Evolutionary conservation across 768 basidiomycete species (phyloP), one percentile per base, ranked within the genome.

Genomic region (Tricholomella constricta): DNA sequence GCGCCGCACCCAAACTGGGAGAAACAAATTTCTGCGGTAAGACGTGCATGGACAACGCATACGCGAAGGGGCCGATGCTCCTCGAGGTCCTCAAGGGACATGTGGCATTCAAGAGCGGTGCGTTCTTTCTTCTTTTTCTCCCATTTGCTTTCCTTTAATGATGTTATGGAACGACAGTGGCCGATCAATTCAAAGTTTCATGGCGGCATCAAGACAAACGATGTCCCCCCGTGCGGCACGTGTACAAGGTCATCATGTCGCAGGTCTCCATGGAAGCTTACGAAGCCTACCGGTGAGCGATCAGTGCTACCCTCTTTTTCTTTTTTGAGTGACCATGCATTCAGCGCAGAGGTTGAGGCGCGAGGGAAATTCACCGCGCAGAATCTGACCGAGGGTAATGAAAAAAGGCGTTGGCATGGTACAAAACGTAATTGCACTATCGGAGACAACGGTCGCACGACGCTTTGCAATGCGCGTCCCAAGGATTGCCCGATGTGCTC

Each of bases 391-490:
- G 68, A 80, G 23, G 87, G 87, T 26, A 89, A 88, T 56, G 86
- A 88, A 65, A 85, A 86, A 56, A 81, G 87, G 29, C 80, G 87
- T 19, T 89, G 85, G 86, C 87, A 89, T 63, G 87, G 87, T 20
- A 89, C 87, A 10, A 77, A 77, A 29, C 74, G 87, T 14, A 75
- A 81, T 41, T 89, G 87, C 66, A 80, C 75, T 40, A 65, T 88
- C 2, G 86, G 85, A 6, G 84, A 88, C 61, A 80, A 77, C 23
- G 84, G 85, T 5, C 76, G 82, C 31, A 72, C 76, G 2, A 71
- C 71, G 42, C 74, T 83, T 32, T 89, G 86, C n/a, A n/a, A n/a
- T 63, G 60, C 76, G n/a, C 79, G 82, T 8, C 36, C 72, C 1
- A 78, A n/a, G n/a, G n/a, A 74, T 11, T 89, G 86, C 58, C 79